Evolutionary conservation across 768 basidiomycete genomes (phyloP).

Genomic region (Lenzites betulinus): DNA sequence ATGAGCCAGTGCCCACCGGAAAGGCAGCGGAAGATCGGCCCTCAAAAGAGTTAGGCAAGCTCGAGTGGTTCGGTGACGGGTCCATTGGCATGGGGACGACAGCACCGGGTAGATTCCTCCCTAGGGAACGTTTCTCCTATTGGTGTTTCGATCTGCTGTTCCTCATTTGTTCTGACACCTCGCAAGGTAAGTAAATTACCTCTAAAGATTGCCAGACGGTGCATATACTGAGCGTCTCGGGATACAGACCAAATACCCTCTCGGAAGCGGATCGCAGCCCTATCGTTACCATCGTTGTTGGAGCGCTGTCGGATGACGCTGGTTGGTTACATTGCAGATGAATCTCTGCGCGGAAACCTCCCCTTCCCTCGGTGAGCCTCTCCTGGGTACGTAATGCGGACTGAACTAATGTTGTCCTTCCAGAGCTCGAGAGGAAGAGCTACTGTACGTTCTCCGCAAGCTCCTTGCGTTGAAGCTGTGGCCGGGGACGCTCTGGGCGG

Average conservation of each 20-base stretch:
- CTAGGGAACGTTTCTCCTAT: slow-evolving; percentile 85
- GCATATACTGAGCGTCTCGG: neutral
- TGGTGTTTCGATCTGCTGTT: slow-evolving; percentile 93
- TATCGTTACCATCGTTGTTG: slow-evolving; percentile 72
- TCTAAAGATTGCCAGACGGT: neutral
- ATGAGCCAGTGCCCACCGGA: neutral
- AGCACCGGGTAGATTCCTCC: slow-evolving; percentile 52
- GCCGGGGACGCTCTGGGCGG: slow-evolving; percentile 77
- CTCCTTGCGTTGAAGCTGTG: slow-evolving; percentile 72
- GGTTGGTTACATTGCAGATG: slow-evolving; percentile 80
- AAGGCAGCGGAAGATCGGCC: neutral
- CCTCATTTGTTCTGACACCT: slow-evolving; percentile 69
- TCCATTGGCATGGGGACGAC: slow-evolving; percentile 59
- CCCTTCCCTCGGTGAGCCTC: slow-evolving; percentile 78
- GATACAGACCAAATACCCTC: slow-evolving; percentile 58
- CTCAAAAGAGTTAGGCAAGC: slow-evolving; percentile 17
- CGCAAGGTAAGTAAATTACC: slow-evolving; percentile 48
- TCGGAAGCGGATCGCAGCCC: slow-evolving; percentile 68
- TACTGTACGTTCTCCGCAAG: slow-evolving; percentile 81
- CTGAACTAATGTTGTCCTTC: neutral
- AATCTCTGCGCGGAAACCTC: slow-evolving; percentile 78
- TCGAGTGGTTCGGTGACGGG: slow-evolving; percentile 37
- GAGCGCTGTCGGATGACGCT: slow-evolving; percentile 73
- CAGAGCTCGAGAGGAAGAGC: slow-evolving; percentile 86
- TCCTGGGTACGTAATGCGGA: neutral